phyloP scores from a whole-genome alignment of 768 basidiomycete genomes.

The Collybia sordida region DNA sequence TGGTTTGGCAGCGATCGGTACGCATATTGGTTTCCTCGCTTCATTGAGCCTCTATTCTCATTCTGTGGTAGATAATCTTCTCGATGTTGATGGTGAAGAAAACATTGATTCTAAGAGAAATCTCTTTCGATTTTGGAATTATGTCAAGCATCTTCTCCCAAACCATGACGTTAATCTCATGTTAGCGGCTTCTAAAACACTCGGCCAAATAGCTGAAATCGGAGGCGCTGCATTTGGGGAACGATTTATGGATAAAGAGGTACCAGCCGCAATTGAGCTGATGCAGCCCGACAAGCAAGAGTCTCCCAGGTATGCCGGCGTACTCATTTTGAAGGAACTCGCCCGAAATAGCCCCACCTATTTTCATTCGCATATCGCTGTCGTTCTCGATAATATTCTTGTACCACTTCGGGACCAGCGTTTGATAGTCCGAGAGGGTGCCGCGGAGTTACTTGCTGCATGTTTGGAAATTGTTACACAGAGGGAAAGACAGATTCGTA shows the following conservation, averaged over 20 bases:
- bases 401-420: conserved; percentile 86
- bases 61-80: conserved; percentile 56
- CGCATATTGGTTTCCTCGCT: conserved; percentile 16
- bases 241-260: conserved; percentile 86
- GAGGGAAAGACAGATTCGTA: conserved; percentile 66
- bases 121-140: conserved; percentile 87
- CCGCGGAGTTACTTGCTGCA: conserved; percentile 89
- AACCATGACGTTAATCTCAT: conserved; percentile 92
- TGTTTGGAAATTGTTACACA: conserved; percentile 86
- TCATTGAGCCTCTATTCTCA: conserved; percentile 1
- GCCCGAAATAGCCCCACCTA: conserved; percentile 85
- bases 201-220: conserved; percentile 83
- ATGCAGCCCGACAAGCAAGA: conserved; percentile 82
- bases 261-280: conserved; percentile 78
- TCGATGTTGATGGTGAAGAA: conserved; percentile 78
- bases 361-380: conserved; percentile 84
- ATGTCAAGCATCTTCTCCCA: conserved; percentile 90
- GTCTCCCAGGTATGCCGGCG: conserved; percentile 87
- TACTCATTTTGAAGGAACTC: conserved; percentile 91
- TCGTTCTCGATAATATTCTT: conserved; percentile 92
- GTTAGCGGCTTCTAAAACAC: conserved; percentile 90
- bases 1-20: conserved; percentile 86
- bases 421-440: conserved; percentile 88
- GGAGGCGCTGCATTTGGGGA: conserved; percentile 85
- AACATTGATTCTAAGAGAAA: conserved; percentile 78